These are phyloP conservation scores for Phalaenopsis equestris DNA, from an alignment of 106 monocot species.

Conservation along the genomic window DNA sequence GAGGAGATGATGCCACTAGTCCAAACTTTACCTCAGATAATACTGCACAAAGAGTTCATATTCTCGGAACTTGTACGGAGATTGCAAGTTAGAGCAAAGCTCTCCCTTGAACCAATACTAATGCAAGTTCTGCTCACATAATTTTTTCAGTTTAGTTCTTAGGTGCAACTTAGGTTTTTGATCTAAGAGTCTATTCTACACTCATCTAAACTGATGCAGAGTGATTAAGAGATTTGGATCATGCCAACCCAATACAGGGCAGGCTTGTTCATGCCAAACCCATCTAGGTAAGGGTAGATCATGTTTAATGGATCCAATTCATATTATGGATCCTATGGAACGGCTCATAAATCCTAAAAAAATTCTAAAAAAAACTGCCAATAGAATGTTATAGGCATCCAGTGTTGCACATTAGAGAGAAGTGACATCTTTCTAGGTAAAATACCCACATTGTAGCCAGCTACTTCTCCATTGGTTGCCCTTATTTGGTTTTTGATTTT, in stretches of 20 bases:
- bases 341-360: too few species aligned
- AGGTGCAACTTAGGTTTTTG: background rate
- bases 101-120: conserved; percentile 81
- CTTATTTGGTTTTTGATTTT: too few species aligned
- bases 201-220: background rate
- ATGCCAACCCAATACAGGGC: background rate
- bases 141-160: background rate
- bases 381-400: too few species aligned
- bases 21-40: conserved; percentile 76
- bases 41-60: conserved; percentile 70
- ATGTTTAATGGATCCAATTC: background rate
- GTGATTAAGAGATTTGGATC: background rate
- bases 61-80: conserved; percentile 56
- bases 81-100: conserved; percentile 44
- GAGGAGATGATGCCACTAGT: conserved; percentile 75
- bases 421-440: too few species aligned
- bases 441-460: too few species aligned
- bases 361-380: too few species aligned
- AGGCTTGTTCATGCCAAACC: background rate
- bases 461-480: too few species aligned
- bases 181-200: background rate
- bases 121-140: conserved; percentile 33
- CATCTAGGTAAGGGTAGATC: background rate
- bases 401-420: too few species aligned
- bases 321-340: background rate